Percentiles rank a stretch among this genome's conserved stretches.
phyloP scores from a whole-genome alignment of 2,329 filamentous ascomycete species.

The Periglandula ipomoeae region DNA sequence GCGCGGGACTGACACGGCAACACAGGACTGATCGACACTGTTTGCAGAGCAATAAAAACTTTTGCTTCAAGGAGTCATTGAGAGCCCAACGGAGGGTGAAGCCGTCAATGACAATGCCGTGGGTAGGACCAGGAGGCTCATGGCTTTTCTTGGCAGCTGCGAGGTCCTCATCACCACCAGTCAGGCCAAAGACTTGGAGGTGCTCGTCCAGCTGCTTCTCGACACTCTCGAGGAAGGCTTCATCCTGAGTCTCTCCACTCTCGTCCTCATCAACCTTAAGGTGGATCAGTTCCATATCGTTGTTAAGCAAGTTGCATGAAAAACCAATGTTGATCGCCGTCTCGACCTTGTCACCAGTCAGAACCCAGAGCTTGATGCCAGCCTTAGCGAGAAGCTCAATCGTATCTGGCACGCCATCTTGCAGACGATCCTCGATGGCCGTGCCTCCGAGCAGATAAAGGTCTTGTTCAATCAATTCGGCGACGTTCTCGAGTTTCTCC shows the following conservation, averaged over 20 bases:
- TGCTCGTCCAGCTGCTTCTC: conserved; percentile 67
- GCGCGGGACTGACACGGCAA: conserved; percentile 91
- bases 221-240: conserved; percentile 45
- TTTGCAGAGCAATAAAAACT: conserved; percentile 91
- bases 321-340: conserved; percentile 99
- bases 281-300: conserved; percentile 94
- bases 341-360: conserved; percentile 97
- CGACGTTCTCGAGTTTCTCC: conserved; percentile 82
- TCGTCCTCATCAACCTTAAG: conserved; percentile 76
- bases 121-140: conserved; percentile 75
- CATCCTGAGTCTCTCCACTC: conserved; percentile 35
- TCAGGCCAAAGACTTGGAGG: conserved; percentile 65
- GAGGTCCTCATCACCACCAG: conserved; percentile 78
- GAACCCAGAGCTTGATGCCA: conserved; percentile 96
- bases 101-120: conserved; percentile 90
- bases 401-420: conserved; percentile 93
- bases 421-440: conserved; percentile 91
- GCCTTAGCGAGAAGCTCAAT: conserved; percentile 85
- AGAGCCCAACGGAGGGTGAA: conserved; percentile 87
- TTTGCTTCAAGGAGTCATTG: conserved; percentile 73
- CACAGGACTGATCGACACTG: conserved; percentile 94
- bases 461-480: conserved; percentile 85
- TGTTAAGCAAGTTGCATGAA: conserved; percentile 94
- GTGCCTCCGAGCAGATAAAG: conserved; percentile 84
- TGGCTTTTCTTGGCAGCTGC: conserved; percentile 71